phyloP scores from a whole-genome alignment of 2,329 filamentous ascomycete species.

The Daldinia sp. region DNA sequence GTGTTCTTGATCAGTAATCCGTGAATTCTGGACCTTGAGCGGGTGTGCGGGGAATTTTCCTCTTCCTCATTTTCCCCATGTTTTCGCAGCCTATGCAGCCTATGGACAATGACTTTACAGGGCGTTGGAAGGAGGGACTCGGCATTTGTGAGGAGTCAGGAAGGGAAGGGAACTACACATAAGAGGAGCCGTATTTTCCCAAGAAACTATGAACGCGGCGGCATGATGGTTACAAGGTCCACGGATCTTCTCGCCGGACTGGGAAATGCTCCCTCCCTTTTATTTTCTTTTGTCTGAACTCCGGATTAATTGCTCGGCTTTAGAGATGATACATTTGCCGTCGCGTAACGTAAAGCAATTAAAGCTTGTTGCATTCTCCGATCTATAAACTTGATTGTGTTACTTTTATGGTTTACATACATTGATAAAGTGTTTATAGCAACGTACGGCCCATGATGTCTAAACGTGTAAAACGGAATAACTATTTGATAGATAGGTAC shows the following conservation, averaged over 20 bases:
- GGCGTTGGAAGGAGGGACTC: constrained; percentile 30
- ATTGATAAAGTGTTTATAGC: background rate
- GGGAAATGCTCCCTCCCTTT: constrained; percentile 1
- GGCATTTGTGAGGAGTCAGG: constrained; percentile 34
- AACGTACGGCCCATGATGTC: no score
- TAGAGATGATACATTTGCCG: constrained; percentile 22
- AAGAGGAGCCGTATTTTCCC: constrained; percentile 12
- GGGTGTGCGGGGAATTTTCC: constrained; percentile 10
- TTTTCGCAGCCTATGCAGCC: constrained; percentile 32
- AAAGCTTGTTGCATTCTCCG: constrained; percentile 18
- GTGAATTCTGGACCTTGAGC: constrained; percentile 18
- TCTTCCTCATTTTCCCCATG: constrained; percentile 28
- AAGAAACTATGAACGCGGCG: constrained; percentile 2
- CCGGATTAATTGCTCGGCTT: constrained; percentile 14
- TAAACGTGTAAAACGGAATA: no score
- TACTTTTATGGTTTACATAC: background rate
- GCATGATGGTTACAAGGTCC: background rate
- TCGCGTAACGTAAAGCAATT: constrained; percentile 24
- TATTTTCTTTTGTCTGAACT: constrained; percentile 15
- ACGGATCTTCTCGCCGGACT: background rate
- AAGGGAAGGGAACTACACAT: constrained; percentile 28
- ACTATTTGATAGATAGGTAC: background rate
- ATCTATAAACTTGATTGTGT: background rate
- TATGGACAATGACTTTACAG: constrained; percentile 31
- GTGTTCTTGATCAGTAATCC: constrained; percentile 9